Conservation (phyloP, 768 basidiomycete species). For the Cystofilobasidium bisporidii region DNA sequence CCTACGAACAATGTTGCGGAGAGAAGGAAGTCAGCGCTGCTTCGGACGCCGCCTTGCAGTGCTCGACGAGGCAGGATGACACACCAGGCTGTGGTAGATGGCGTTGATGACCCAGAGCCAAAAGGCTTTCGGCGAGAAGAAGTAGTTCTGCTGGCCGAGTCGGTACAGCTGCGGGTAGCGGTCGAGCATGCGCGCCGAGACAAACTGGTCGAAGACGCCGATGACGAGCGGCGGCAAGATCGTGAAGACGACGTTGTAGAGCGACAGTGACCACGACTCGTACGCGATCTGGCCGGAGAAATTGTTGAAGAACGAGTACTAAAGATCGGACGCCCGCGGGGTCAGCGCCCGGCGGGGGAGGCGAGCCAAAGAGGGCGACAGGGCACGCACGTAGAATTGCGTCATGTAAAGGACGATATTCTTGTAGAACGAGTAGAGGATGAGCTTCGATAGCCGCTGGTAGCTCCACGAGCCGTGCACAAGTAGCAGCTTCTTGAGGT, state of each 20-base stretch:
- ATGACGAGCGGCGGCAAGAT: constrained; percentile 93
- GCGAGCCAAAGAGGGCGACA: too few species aligned
- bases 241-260: constrained; percentile 95
- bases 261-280: constrained; percentile 95
- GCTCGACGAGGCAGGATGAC: constrained; percentile 39
- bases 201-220: constrained; percentile 96
- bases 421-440: constrained; percentile 97
- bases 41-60: background rate
- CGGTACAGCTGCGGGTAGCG: constrained; percentile 93
- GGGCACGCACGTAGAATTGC: constrained; percentile 78
- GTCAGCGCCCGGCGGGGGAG: too few species aligned
- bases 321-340: constrained; percentile 8
- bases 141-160: constrained; percentile 85
- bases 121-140: constrained; percentile 55
- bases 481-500: constrained; percentile 81
- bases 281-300: constrained; percentile 98
- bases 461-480: constrained; percentile 99
- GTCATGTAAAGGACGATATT: constrained; percentile 98
- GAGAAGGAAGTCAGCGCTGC: background rate
- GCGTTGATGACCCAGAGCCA: constrained; percentile 89
- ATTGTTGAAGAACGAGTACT: constrained; percentile 99
- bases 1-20: constrained; percentile 43
- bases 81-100: constrained; percentile 74
- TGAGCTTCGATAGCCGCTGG: constrained; percentile 82
- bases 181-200: constrained; percentile 89